Evolutionary conservation across 805 yeast species (phyloP).

Genomic region (Suhomyces sp.): DNA sequence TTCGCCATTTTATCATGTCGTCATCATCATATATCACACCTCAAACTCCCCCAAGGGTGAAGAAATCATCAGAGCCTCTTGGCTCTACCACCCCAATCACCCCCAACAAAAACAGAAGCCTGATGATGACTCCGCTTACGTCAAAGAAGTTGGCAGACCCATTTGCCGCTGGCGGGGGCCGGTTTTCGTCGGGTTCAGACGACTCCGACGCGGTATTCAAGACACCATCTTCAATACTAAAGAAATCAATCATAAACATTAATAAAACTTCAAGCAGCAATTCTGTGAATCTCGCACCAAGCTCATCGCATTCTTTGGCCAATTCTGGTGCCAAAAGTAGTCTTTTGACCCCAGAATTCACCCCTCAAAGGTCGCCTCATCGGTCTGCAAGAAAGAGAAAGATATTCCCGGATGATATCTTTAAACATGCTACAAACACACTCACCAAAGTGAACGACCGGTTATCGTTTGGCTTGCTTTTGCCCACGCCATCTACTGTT

Average conservation of each 20-base stretch:
- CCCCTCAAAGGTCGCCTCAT: conserved; percentile 32
- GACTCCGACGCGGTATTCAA: conserved; percentile 5
- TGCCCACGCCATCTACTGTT: conserved; percentile 39
- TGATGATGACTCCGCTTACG: conserved; percentile 6
- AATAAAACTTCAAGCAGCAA: too few relatives aligned
- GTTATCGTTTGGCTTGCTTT: conserved; percentile 25
- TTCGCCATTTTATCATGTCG: too few relatives aligned
- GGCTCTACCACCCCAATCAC: conserved; percentile 2
- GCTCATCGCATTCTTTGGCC: neutral
- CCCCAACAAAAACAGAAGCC: conserved; percentile 1
- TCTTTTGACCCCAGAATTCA: conserved; percentile 31
- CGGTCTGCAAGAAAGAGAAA: conserved; percentile 17
- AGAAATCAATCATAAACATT: conserved; percentile 5
- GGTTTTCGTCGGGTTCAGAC: too few relatives aligned
- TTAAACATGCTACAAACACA: conserved; percentile 10
- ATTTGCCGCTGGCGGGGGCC: neutral
- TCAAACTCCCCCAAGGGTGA: conserved; percentile 4
- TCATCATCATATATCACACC: too few relatives aligned
- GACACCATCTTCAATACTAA: conserved; percentile 9
- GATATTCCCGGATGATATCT: conserved; percentile 16
- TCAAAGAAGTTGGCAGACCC: conserved; percentile 4
- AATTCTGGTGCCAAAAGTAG: conserved; percentile 1
- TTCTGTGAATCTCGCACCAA: too few relatives aligned
- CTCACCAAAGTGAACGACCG: conserved; percentile 7
- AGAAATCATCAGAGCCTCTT: conserved; percentile 1